phyloP scores from a whole-genome alignment of 2,329 filamentous ascomycete genomes.

The Phyllosticta citriasiana region DNA sequence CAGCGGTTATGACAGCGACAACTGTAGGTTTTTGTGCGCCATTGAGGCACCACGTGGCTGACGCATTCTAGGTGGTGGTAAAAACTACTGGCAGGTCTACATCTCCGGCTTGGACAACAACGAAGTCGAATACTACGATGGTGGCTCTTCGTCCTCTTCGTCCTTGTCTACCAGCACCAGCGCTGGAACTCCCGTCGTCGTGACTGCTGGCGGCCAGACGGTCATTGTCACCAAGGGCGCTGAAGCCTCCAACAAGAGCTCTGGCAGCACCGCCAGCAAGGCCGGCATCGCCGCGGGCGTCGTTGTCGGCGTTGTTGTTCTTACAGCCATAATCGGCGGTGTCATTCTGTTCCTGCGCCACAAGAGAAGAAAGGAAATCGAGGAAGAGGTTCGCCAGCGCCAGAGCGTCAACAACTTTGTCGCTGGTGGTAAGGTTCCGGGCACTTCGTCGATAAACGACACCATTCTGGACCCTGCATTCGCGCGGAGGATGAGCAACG shows the following conservation, averaged over 20 bases:
- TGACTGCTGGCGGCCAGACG: slow-evolving; percentile 22
- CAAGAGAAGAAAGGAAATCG: slow-evolving; percentile 64
- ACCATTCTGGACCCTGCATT: slow-evolving; percentile 76
- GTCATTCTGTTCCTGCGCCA: slow-evolving; percentile 66
- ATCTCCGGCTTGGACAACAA: slow-evolving; percentile 39
- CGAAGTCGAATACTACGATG: slow-evolving; percentile 24
- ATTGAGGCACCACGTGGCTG: slow-evolving; percentile 9
- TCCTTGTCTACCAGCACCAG: slow-evolving; percentile 10
- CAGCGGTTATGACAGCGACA: slow-evolving; percentile 49
- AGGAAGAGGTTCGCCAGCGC: slow-evolving; percentile 76
- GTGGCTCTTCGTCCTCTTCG: slow-evolving; percentile 18
- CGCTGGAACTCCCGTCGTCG: slow-evolving; percentile 17
- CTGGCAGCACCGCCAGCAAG: slow-evolving; percentile 47
- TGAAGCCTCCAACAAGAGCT: slow-evolving; percentile 35
- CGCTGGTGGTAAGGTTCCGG: slow-evolving; percentile 50
- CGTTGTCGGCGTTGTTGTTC: slow-evolving; percentile 68
- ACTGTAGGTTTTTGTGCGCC: slow-evolving; percentile 47
- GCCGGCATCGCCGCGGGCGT: slow-evolving; percentile 79
- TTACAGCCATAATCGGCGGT: slow-evolving; percentile 57
- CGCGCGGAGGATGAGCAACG: slow-evolving; percentile 78
- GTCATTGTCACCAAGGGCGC: slow-evolving; percentile 22
- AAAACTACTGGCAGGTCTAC: slow-evolving; percentile 40
- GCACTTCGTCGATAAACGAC: slow-evolving; percentile 64
- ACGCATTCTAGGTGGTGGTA: slow-evolving; percentile 45
- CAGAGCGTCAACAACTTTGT: slow-evolving; percentile 61